Evolutionary conservation across 805 yeast species (phyloP).

Genomic region (Myxozyma melibiosi): DNA sequence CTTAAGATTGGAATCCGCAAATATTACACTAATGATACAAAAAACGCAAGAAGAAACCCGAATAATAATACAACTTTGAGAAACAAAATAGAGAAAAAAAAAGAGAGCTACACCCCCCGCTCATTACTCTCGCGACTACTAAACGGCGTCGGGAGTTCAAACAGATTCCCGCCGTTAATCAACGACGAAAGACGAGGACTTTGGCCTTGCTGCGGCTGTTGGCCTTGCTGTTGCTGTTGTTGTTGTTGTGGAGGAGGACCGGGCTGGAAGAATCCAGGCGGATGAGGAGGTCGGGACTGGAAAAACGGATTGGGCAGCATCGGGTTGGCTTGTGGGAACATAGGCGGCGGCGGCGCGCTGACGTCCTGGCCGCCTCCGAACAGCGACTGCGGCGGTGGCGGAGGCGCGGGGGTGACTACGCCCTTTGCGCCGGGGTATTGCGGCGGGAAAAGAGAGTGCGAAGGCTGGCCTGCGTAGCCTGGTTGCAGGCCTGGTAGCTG

Average conservation of each 20-base stretch:
- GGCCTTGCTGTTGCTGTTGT: constrained; percentile 6
- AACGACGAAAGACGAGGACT: constrained; percentile 16
- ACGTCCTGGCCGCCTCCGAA: neutral
- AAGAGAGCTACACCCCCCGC: constrained; percentile 19
- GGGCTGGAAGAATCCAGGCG: neutral
- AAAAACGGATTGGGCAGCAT: constrained; percentile 5
- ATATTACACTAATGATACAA: neutral
- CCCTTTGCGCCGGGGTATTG: neutral
- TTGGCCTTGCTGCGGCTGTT: constrained; percentile 9
- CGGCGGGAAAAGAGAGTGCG: neutral
- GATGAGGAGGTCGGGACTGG: neutral
- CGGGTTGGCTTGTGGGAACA: neutral
- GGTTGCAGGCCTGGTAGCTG: constrained; percentile 2
- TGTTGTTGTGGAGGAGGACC: constrained; percentile 4
- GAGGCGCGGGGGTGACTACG: neutral
- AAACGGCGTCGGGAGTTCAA: constrained; percentile 26
- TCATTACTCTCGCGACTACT: constrained; percentile 32
- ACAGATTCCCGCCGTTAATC: constrained; percentile 13
- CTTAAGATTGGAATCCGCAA: no score
- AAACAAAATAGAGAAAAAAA: neutral
- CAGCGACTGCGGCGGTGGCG: neutral
- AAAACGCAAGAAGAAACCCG: neutral
- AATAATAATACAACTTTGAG: neutral
- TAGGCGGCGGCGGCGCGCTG: constrained; percentile 8
- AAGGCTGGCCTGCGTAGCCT: neutral